Percentiles rank a stretch among this genome's conserved stretches.
These are phyloP conservation scores for Cordyceps pruinosa DNA, from an alignment of 2,329 filamentous ascomycete species.

Conservation along the genomic window DNA sequence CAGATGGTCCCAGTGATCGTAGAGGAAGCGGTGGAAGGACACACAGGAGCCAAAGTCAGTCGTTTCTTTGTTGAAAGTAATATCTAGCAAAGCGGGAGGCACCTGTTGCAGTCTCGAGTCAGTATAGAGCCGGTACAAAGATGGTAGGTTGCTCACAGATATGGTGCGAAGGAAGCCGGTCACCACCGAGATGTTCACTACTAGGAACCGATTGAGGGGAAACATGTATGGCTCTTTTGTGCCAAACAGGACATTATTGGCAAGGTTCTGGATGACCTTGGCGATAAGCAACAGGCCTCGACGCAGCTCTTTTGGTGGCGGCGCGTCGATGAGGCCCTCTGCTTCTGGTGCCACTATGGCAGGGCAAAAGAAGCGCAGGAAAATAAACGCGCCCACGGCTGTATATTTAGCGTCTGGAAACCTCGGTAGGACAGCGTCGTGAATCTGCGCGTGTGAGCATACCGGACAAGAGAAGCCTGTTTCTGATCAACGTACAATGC, in stretches of 20 bases:
- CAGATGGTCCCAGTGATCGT: slow-evolving; percentile 66
- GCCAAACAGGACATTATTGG: slow-evolving; percentile 65
- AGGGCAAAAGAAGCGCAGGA: slow-evolving; percentile 65
- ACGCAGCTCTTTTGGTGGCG: slow-evolving; percentile 62
- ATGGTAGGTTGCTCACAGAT: slow-evolving; percentile 42
- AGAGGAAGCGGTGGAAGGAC: slow-evolving; percentile 60
- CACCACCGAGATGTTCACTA: slow-evolving; percentile 60
- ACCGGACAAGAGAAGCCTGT: slow-evolving; percentile 11
- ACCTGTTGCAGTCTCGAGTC: slow-evolving; percentile 27
- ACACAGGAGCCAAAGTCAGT: slow-evolving; percentile 68
- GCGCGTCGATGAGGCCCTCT: slow-evolving; percentile 54
- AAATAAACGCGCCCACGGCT: slow-evolving; percentile 64
- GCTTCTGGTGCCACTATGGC: slow-evolving; percentile 64
- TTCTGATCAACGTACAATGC: slow-evolving; percentile 42
- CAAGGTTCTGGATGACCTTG: slow-evolving; percentile 64
- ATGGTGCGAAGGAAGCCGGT: slow-evolving; percentile 62
- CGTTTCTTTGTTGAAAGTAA: slow-evolving; percentile 37
- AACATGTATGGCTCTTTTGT: slow-evolving; percentile 69
- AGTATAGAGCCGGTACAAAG: slow-evolving; percentile 15
- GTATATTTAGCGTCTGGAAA: slow-evolving; percentile 67
- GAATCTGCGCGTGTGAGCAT: slow-evolving; percentile 39
- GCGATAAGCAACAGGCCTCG: slow-evolving; percentile 62
- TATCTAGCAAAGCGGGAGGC: slow-evolving; percentile 40
- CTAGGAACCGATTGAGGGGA: slow-evolving; percentile 61
- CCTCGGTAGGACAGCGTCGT: slow-evolving; percentile 52